phyloP scores from a whole-genome alignment of 1,284 basidiomycete species.

The Tilletia caries region DNA sequence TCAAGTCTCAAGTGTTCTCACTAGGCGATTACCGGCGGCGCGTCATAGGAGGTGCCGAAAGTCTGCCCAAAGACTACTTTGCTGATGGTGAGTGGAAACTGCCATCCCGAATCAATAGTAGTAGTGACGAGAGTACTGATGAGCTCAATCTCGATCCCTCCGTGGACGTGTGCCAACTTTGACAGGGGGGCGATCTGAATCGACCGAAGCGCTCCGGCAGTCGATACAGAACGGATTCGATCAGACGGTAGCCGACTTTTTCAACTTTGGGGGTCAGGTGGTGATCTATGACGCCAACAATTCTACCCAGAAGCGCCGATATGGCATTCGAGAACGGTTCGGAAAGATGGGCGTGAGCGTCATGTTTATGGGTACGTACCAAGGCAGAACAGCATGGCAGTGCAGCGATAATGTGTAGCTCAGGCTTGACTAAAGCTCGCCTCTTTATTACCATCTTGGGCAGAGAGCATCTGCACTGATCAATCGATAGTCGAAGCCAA shows the following conservation, averaged over 20 bases:
- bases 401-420: no score
- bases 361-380: constrained; percentile 74
- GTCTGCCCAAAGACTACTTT: constrained; percentile 88
- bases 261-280: constrained; percentile 79
- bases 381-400: not conserved
- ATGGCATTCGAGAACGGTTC: constrained; percentile 76
- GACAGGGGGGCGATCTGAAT: constrained; percentile 48
- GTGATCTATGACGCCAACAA: constrained; percentile 99
- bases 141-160: no score
- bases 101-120: not conserved
- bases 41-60: constrained; percentile 79
- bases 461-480: constrained; percentile 61
- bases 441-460: not conserved
- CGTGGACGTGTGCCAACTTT: no score
- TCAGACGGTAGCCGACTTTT: constrained; percentile 82
- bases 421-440: no score
- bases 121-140: not conserved
- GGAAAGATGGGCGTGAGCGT: constrained; percentile 71
- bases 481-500: constrained; percentile 84
- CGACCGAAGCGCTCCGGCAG: constrained; percentile 73
- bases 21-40: constrained; percentile 91
- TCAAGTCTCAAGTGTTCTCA: constrained; percentile 89
- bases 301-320: constrained; percentile 68
- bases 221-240: constrained; percentile 78
- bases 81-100: constrained; percentile 62